Evolutionary conservation across 352 stramenopile genomes (phyloP).

Genomic region (Phytopythium chamaehyphon): DNA sequence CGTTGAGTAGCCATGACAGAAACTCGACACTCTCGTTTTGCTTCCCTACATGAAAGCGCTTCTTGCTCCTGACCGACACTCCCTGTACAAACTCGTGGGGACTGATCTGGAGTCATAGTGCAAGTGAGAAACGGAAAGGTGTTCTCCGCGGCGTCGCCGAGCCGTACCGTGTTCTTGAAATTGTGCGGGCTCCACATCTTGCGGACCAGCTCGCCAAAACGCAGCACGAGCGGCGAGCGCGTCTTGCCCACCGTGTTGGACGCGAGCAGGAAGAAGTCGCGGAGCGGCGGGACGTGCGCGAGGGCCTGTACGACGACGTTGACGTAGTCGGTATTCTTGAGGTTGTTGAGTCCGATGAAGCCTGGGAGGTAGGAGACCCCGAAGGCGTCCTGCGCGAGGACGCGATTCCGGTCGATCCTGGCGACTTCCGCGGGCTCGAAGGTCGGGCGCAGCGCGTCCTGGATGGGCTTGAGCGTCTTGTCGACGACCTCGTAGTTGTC

Average conservation of each 20-base stretch:
- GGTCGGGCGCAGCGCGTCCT: constrained; percentile 88
- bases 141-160: not conserved
- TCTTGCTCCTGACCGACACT: constrained; percentile 94
- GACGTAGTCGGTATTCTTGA: constrained; percentile 97
- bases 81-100: constrained; percentile 97
- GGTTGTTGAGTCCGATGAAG: constrained; percentile 98
- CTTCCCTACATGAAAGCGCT: constrained; percentile 93
- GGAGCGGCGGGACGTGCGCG: constrained; percentile 92
- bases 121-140: not conserved
- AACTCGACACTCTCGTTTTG: constrained; percentile 96
- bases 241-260: constrained; percentile 39
- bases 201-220: constrained; percentile 94
- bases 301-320: constrained; percentile 97
- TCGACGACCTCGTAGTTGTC: constrained; percentile 99
- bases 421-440: constrained; percentile 86
- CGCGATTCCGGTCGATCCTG: constrained; percentile 89
- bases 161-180: constrained; percentile 96
- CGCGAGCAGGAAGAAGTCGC: constrained; percentile 93
- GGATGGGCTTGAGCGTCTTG: constrained; percentile 94
- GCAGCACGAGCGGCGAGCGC: constrained; percentile 85
- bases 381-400: constrained; percentile 93
- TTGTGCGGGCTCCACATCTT: constrained; percentile 98
- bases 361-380: constrained; percentile 94
- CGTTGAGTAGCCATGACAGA: constrained; percentile 95
- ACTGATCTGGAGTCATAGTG: constrained; percentile 61